Conservation (phyloP, 1,139 yeast species). For the Yamadazyma atmosphaerica region DNA sequence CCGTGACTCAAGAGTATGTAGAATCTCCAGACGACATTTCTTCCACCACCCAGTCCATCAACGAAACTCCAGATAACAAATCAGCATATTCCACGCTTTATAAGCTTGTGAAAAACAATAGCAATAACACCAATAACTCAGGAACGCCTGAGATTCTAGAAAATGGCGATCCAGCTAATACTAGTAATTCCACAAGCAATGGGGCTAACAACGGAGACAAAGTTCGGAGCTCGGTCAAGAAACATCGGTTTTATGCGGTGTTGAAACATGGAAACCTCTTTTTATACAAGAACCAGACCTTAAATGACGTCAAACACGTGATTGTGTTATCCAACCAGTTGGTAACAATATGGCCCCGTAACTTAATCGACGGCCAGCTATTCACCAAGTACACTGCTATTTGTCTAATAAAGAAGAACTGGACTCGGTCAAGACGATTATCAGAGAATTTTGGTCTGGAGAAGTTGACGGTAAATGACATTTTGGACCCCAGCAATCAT, state of each 20-base stretch:
- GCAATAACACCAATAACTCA: conserved; percentile 3
- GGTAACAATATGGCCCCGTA: conserved; percentile 86
- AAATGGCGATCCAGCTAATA: background rate
- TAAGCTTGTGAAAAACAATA: conserved; percentile 49
- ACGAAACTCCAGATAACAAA: conserved; percentile 43
- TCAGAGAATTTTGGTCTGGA: conserved; percentile 25
- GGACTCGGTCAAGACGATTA: conserved; percentile 29
- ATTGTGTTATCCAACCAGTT: conserved; percentile 71
- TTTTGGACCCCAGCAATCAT: conserved; percentile 20
- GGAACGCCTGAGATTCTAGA: background rate
- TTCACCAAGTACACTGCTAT: conserved; percentile 81
- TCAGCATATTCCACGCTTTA: conserved; percentile 62
- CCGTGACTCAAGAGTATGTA: conserved; percentile 76
- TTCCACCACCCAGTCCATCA: conserved; percentile 34
- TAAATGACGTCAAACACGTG: conserved; percentile 73
- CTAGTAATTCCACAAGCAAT: background rate
- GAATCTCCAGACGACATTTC: conserved; percentile 42
- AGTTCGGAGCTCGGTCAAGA: conserved; percentile 28
- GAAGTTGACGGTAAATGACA: conserved; percentile 21
- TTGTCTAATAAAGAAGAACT: conserved; percentile 53
- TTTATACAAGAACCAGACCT: conserved; percentile 67
- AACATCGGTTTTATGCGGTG: conserved; percentile 66
- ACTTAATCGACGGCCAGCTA: conserved; percentile 67
- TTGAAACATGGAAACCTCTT: conserved; percentile 84
- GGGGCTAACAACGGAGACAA: conserved; percentile 4